Evolutionary conservation across 202 grass and related monocot genomes (phyloP).

Genomic region (Panicum hallii): DNA sequence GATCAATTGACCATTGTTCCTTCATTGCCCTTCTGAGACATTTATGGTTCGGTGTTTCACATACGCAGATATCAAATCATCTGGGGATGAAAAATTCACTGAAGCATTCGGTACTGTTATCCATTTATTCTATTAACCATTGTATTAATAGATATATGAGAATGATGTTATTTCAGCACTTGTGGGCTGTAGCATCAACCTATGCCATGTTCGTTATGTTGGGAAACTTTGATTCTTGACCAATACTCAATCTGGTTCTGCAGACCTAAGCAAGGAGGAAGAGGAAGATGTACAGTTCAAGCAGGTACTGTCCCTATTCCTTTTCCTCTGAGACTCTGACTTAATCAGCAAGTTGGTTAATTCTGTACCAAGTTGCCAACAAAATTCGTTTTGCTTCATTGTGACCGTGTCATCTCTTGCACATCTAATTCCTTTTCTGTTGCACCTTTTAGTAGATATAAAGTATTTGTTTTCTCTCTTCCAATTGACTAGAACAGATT

Average conservation of each 20-base stretch:
- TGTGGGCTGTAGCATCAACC: neutral
- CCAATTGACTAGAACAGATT: no score
- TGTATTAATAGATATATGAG: neutral
- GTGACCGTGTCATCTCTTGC: neutral
- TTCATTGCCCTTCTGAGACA: slow-evolving; percentile 16
- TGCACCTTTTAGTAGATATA: no score
- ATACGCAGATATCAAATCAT: slow-evolving; percentile 74
- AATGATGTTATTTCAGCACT: slow-evolving; percentile 30
- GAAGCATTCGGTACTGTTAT: slow-evolving; percentile 83
- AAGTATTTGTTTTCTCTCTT: no score
- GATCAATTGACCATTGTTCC: neutral
- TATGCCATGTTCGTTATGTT: slow-evolving; percentile 10
- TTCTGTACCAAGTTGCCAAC: neutral
- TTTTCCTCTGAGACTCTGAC: slow-evolving; percentile 9
- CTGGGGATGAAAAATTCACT: slow-evolving; percentile 74
- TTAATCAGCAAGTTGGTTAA: slow-evolving; percentile 1
- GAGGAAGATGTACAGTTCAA: slow-evolving; percentile 94
- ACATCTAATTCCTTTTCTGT: neutral
- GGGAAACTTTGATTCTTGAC: neutral
- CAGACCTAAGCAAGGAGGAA: slow-evolving; percentile 90
- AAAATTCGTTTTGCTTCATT: slow-evolving; percentile 23
- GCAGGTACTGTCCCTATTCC: slow-evolving; percentile 53
- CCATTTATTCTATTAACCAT: slow-evolving; percentile 21
- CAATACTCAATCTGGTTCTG: slow-evolving; percentile 41
- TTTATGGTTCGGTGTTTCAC: slow-evolving; percentile 31